Conservation (phyloP, 2,329 filamentous ascomycete genomes). For the Colletotrichum tofieldiae region DNA sequence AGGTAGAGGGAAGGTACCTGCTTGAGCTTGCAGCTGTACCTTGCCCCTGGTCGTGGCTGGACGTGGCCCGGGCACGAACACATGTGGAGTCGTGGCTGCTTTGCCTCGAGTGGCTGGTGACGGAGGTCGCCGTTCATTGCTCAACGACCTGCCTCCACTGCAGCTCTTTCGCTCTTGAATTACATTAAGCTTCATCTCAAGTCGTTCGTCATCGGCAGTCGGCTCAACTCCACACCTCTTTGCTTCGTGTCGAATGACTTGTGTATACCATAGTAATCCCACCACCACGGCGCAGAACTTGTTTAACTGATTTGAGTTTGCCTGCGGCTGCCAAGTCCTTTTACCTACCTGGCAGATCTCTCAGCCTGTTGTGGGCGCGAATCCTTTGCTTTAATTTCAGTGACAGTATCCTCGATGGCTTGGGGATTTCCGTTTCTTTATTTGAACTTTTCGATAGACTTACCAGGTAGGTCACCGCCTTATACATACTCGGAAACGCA, state of each 20-base stretch:
- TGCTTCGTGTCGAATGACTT: neutral
- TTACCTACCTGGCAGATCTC: too few relatives aligned
- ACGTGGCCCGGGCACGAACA: constrained; percentile 26
- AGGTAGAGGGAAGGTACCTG: constrained; percentile 30
- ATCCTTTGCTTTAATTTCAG: neutral
- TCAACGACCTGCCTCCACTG: constrained; percentile 34
- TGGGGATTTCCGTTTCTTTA: too few relatives aligned
- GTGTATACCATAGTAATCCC: too few relatives aligned
- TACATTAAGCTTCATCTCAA: neutral
- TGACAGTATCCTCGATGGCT: neutral
- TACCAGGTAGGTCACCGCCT: neutral
- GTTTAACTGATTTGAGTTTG: neutral
- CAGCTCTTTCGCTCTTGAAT: too few relatives aligned
- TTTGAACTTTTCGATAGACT: too few relatives aligned
- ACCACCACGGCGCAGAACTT: too few relatives aligned
- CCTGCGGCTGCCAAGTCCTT: accelerated
- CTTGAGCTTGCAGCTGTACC: constrained; percentile 23
- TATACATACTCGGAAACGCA: neutral
- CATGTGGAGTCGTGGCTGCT: constrained; percentile 24
- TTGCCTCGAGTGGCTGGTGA: constrained; percentile 35
- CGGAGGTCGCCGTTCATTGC: constrained; percentile 27
- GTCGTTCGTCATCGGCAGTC: neutral
- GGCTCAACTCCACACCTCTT: too few relatives aligned
- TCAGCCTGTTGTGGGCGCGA: neutral
- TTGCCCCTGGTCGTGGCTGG: constrained; percentile 36